These are phyloP conservation scores for Pseudoscleropodium purum DNA, from an alignment of 225 moss, liverwort and hornwort genomes.

Conservation along the genomic window DNA sequence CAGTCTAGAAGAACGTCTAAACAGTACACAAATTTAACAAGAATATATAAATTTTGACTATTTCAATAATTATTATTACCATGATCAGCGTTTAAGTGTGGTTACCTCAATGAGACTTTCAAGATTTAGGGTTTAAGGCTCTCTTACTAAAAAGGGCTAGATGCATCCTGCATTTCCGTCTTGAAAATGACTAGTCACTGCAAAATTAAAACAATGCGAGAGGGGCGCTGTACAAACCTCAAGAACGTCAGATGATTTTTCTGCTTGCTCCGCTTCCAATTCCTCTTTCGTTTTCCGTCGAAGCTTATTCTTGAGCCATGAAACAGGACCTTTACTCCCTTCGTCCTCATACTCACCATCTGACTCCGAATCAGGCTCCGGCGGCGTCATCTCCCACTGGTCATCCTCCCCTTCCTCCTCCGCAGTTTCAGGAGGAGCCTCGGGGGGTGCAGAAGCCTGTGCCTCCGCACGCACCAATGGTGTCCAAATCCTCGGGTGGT, in stretches of 20 bases:
- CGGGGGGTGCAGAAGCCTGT: not conserved
- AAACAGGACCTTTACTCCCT: not conserved
- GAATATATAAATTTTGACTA: not conserved
- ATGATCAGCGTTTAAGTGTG: not conserved
- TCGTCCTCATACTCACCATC: not conserved
- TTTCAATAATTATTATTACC: not conserved
- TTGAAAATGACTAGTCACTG: not conserved
- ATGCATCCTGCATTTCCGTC: not conserved
- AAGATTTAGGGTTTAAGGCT: not conserved
- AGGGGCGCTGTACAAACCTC: slow-evolving; percentile 17
- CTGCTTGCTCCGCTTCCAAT: slow-evolving; percentile 25
- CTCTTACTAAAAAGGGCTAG: not conserved
- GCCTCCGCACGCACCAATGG: slow-evolving; percentile 14
- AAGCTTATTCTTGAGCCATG: slow-evolving; percentile 34
- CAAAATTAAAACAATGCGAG: not conserved
- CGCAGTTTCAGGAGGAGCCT: not conserved
- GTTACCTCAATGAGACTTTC: not conserved
- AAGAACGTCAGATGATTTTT: slow-evolving; percentile 7
- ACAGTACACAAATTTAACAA: not conserved
- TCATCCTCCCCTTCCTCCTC: not conserved
- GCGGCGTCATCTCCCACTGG: not conserved
- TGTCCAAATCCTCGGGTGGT: not conserved
- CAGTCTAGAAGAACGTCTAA: not conserved
- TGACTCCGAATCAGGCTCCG: not conserved
- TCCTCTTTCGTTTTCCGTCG: slow-evolving; percentile 44